Conservation (phyloP, 768 basidiomycete species). For the Termitomyces sp. region DNA sequence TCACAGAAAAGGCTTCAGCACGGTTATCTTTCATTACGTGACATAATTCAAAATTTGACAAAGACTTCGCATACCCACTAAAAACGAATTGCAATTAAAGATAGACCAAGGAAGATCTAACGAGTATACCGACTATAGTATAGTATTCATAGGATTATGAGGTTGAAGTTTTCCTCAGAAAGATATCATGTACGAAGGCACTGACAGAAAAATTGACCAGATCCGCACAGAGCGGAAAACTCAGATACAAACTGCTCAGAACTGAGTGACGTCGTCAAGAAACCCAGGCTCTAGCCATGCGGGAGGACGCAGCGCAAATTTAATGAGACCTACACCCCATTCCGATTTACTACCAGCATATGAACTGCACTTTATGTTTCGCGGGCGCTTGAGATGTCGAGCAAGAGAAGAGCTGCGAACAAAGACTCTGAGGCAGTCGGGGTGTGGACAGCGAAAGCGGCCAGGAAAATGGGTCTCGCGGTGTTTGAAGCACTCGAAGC, state of each 20-base stretch:
- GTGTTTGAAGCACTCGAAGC: conserved; percentile 18
- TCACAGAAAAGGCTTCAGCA: background rate
- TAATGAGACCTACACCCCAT: conserved; percentile 14
- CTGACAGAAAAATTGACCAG: background rate
- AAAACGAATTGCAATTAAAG: background rate
- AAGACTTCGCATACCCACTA: background rate
- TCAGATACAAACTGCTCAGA: background rate
- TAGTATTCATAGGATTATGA: background rate
- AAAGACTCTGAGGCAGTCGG: conserved; percentile 14
- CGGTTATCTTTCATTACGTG: no score
- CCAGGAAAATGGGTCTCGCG: conserved; percentile 20
- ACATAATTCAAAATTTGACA: background rate
- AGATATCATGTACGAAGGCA: background rate
- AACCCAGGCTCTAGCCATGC: conserved; percentile 14
- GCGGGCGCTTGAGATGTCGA: conserved; percentile 16
- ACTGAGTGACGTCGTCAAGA: conserved; percentile 13
- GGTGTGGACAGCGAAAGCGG: conserved; percentile 17
- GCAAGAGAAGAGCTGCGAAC: conserved; percentile 18
- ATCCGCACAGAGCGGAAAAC: background rate
- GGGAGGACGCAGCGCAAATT: conserved; percentile 14
- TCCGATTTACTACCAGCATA: conserved; percentile 10
- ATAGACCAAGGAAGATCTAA: background rate
- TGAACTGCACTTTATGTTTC: conserved; percentile 7
- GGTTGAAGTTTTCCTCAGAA: background rate
- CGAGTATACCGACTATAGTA: background rate